phyloP scores from a whole-genome alignment of 306 rosid species.

The Cucumis cinereus region DNA sequence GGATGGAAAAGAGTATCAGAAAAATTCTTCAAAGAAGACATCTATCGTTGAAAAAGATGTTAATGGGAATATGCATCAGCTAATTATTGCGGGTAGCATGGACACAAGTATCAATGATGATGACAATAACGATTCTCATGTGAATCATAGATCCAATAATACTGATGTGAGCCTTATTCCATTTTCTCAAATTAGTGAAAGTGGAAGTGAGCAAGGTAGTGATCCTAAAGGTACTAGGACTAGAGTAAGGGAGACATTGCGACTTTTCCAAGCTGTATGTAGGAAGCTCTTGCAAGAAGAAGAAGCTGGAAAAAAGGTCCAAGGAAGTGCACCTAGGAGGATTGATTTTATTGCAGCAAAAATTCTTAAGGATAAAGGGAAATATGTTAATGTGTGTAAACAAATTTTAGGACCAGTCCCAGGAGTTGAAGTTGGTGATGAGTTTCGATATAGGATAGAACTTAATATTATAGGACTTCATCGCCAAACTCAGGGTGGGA shows the following conservation, averaged over 20 bases:
- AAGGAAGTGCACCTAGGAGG: conserved; percentile 24
- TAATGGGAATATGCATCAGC: conserved; percentile 26
- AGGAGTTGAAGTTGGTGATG: conserved; percentile 91
- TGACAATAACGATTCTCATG: conserved; percentile 6
- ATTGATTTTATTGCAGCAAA: conserved; percentile 45
- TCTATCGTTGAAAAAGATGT: background rate
- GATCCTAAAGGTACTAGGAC: conserved; percentile 35
- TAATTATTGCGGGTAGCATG: conserved; percentile 22
- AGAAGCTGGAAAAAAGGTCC: conserved; percentile 38
- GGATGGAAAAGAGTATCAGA: conserved; percentile 10
- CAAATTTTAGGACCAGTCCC: conserved; percentile 64
- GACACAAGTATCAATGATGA: background rate
- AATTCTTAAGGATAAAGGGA: conserved; percentile 43
- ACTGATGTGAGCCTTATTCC: conserved; percentile 37
- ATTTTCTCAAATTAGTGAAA: conserved; percentile 19
- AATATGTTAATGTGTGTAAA: conserved; percentile 48
- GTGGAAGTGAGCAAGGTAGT: conserved; percentile 12
- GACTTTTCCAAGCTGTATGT: conserved; percentile 56
- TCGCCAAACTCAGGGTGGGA: conserved; percentile 68
- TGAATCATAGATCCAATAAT: conserved; percentile 14
- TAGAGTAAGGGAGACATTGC: conserved; percentile 65
- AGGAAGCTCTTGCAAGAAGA: conserved; percentile 69
- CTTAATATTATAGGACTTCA: conserved; percentile 73
- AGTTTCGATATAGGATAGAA: conserved; percentile 78
- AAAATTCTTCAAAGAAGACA: conserved; percentile 26